phyloP scores from a whole-genome alignment of 2,329 filamentous ascomycete species.

The Phialemoniopsis sp. region DNA sequence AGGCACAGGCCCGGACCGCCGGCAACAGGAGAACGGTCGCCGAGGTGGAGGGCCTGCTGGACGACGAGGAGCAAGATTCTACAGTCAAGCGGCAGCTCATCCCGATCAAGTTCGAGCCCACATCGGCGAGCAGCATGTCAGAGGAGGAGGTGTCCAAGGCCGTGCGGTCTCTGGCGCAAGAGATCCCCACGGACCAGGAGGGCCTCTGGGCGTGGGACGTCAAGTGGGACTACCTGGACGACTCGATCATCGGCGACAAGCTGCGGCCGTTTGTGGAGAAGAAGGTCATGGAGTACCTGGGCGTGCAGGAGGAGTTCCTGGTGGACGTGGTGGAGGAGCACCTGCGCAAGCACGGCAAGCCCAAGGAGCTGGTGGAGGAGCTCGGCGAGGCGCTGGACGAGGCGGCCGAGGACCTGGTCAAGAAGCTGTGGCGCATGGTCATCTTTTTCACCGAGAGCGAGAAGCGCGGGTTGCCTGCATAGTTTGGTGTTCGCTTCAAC shows the following conservation, averaged over 20 bases:
- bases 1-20: slow-evolving; percentile 49
- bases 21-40: slow-evolving; percentile 74
- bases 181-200: slow-evolving; percentile 83
- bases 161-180: slow-evolving; percentile 75
- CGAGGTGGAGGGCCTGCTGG: slow-evolving; percentile 89
- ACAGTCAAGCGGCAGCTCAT: slow-evolving; percentile 71
- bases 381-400: slow-evolving; percentile 89
- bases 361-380: slow-evolving; percentile 79
- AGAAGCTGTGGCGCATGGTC: slow-evolving; percentile 97
- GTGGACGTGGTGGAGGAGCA: slow-evolving; percentile 91
- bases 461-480: slow-evolving; percentile 78
- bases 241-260: slow-evolving; percentile 76
- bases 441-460: slow-evolving; percentile 97
- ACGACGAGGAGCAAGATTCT: slow-evolving; percentile 86
- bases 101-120: slow-evolving; percentile 76
- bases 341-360: slow-evolving; percentile 68
- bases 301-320: slow-evolving; percentile 92
- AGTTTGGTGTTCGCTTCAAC: slow-evolving; percentile 13
- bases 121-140: slow-evolving; percentile 64
- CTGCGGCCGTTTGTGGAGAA: slow-evolving; percentile 94
- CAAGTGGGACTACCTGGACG: slow-evolving; percentile 88
- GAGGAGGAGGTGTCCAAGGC: slow-evolving; percentile 86
- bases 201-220: slow-evolving; percentile 91
- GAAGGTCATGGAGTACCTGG: slow-evolving; percentile 95
- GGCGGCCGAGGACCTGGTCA: slow-evolving; percentile 88